phyloP scores from a whole-genome alignment of 225 moss, liverwort and hornwort species.

The Physcomitrium patens region DNA sequence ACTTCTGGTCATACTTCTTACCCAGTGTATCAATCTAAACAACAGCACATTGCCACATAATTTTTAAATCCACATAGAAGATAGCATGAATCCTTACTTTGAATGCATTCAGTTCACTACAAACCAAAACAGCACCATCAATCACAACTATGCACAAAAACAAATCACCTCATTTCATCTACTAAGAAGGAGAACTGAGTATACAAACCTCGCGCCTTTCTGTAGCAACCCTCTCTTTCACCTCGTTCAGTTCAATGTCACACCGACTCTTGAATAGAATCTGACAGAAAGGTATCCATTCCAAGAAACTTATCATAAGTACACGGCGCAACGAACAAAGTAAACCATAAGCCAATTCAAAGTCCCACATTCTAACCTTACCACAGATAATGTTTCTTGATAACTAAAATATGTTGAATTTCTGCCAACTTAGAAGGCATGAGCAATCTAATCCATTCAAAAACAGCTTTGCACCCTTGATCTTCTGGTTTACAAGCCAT shows the following conservation, averaged over 20 bases:
- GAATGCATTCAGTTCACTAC: neutral
- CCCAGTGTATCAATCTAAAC: constrained; percentile 63
- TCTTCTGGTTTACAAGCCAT: neutral
- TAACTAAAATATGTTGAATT: neutral
- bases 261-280: constrained; percentile 81
- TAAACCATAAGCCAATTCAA: neutral
- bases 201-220: constrained; percentile 68
- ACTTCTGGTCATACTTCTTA: constrained; percentile 80
- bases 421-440: too few relatives aligned
- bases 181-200: neutral
- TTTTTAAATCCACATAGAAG: too few relatives aligned
- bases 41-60: constrained; percentile 5
- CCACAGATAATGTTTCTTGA: neutral
- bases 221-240: constrained; percentile 63
- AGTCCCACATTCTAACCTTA: neutral
- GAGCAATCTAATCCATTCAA: too few relatives aligned
- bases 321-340: neutral
- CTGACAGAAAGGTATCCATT: constrained; percentile 37
- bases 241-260: constrained; percentile 70
- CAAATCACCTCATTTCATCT: constrained; percentile 6
- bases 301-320: neutral
- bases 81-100: constrained; percentile 7
- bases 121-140: neutral
- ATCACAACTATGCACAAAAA: neutral
- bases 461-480: too few relatives aligned